Evolutionary conservation across 441 rosid species (phyloP), one percentile per base, ranked within the genome.

Genomic region (Gossypium schwendimanii): DNA sequence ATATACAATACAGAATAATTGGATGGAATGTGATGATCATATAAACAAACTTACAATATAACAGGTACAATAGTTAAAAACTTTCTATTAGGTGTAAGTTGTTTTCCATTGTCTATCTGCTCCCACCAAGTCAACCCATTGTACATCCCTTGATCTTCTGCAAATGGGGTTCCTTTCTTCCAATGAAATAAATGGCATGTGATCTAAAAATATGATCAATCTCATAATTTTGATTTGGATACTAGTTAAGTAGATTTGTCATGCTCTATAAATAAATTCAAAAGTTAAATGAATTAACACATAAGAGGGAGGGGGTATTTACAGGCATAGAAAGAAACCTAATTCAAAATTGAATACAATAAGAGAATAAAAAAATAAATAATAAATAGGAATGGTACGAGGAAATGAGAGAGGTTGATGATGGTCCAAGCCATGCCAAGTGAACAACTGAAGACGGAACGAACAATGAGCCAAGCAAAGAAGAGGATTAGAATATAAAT

Each of bases 111-210:
- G 74, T 92, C 98, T 72, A 91, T 87, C 77, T 92, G 97, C 78
- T 94, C 98, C 98, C 97, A 92, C 97, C 98, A 92, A 75, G 98
- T 92, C 85, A 92, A 78, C 23, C 86, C 79, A 68, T 92, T 91
- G 87, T 94, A 92, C 75, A 91, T 88, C n/a, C 97, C 97, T 81
- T 94, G 96, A 81, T 94, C 97, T 71, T 92, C 97, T 33, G 89
- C 87, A 76, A 92, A 94, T n/a, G 97, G 98, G 2, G 97, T 94
- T 78, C 98, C 97, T 81, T 92, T 94, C 93, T 88, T 91, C 97
- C 98, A 92, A 75, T 92, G 98, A 77, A 92, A 94, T 83, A 79
- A 89, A 72, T 89, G 97, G 85, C 88, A 94, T 12, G 97, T 92
- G 65, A 94, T 82, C 98, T 92, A 85, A 71, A 71, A 60, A 76